Percentiles rank a stretch among this genome's conserved stretches.
phyloP scores from a whole-genome alignment of 2,329 filamentous ascomycete genomes.

The Rhinocladiella similis region DNA sequence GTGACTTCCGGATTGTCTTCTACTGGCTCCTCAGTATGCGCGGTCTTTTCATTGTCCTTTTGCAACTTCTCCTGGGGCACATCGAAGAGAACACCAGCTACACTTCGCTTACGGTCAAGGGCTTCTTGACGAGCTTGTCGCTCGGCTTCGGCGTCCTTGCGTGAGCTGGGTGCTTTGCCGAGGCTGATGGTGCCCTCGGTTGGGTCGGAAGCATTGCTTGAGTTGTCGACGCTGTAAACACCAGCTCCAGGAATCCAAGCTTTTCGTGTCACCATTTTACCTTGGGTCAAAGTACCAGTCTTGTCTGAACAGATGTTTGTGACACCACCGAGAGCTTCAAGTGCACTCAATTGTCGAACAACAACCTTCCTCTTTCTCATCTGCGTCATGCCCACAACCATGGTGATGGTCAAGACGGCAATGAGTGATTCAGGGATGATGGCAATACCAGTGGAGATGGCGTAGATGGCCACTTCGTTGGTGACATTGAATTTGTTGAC shows the following conservation, averaged over 20 bases:
- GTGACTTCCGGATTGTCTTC: slow-evolving; percentile 41
- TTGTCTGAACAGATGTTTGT: slow-evolving; percentile 61
- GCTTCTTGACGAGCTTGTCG: slow-evolving; percentile 44
- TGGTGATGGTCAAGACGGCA: slow-evolving; percentile 62
- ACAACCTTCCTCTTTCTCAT: slow-evolving; percentile 57
- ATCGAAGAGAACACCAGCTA: slow-evolving; percentile 62
- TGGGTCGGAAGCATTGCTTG: slow-evolving; percentile 56
- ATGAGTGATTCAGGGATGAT: slow-evolving; percentile 66
- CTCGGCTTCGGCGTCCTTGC: slow-evolving; percentile 34
- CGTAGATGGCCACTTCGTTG: slow-evolving; percentile 61
- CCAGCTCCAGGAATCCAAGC: slow-evolving; percentile 57
- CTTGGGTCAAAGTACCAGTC: slow-evolving; percentile 56
- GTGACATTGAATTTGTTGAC: slow-evolving; percentile 58
- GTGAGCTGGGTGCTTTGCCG: slow-evolving; percentile 34
- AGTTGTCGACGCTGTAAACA: slow-evolving; percentile 53
- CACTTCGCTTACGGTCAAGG: slow-evolving; percentile 60
- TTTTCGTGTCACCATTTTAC: slow-evolving; percentile 62
- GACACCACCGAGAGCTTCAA: slow-evolving; percentile 59
- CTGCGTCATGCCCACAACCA: slow-evolving; percentile 56
- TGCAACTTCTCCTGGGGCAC: slow-evolving; percentile 54
- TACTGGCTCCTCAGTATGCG: slow-evolving; percentile 25
- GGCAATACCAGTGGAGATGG: slow-evolving; percentile 58
- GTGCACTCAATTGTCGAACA: slow-evolving; percentile 53
- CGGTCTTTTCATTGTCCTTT: slow-evolving; percentile 32
- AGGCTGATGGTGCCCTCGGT: slow-evolving; percentile 51